A percentile compares a stretch with the other conserved stretches of the same genome.
These are phyloP conservation scores for Colletotrichum limetticola DNA, from an alignment of 2,329 filamentous ascomycete species.

Conservation along the genomic window DNA sequence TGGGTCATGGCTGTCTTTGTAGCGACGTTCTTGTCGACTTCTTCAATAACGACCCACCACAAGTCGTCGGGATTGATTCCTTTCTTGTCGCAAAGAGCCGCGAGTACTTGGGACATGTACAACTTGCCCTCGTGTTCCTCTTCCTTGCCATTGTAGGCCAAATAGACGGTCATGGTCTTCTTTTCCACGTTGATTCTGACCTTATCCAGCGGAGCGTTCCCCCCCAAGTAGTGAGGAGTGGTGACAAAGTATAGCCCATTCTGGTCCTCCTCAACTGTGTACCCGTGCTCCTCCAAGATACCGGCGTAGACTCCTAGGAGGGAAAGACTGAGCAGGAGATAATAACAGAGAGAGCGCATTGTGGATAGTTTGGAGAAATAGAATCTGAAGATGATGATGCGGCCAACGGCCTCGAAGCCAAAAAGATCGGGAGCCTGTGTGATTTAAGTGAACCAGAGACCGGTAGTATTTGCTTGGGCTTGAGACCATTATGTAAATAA, in stretches of 20 bases:
- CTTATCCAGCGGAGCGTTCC: not conserved
- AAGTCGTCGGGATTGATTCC: not conserved
- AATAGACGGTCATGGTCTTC: not conserved
- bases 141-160: not conserved
- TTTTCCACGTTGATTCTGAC: not conserved
- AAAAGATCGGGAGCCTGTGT: too few species aligned
- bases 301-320: not conserved
- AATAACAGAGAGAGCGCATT: conserved; percentile 55
- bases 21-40: not conserved
- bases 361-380: too few species aligned
- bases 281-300: not conserved
- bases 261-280: not conserved
- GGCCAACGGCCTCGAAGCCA: too few species aligned
- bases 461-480: too few species aligned
- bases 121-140: not conserved
- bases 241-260: not conserved
- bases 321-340: not conserved
- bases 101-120: not conserved
- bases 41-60: not conserved
- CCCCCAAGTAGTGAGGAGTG: not conserved
- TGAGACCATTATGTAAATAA: too few species aligned
- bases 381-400: too few species aligned
- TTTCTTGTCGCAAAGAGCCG: not conserved
- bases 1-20: not conserved
- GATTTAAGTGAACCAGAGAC: too few species aligned